Base-by-base conservation (phyloP, 257 asterid species). In the Asclepias syriaca region DNA sequence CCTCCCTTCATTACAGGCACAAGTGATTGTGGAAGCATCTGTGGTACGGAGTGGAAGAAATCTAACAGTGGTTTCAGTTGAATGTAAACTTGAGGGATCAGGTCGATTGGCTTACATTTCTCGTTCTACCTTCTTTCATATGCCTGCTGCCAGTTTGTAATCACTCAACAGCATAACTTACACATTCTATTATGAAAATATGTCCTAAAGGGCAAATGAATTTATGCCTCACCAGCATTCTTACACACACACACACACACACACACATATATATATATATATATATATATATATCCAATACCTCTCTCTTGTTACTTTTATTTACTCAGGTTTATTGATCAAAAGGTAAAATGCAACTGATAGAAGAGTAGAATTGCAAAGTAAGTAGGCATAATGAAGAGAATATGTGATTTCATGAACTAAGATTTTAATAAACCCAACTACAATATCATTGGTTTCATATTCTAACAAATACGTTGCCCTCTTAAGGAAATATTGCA, bases 31-130 rank as follows among this genome's bases (percentile, higher is more conserved):
- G 51, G 90, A 93, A 77, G 94, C 88, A 21, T 76, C 89, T 11
- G 86, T 88, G 55, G 66, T 88, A 43, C 82, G 96, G 83, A 91
- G 91, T 50, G 98, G 98, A 81, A 87, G 97, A 81, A 94, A 84
- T 80, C 59, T 94, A 61, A 84, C 97, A 4, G 82, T 86, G 53
- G 88, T 89, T 79, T 79, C 89, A 49, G 81, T 89, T 37, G 83
- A 86, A 69, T 94, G 89, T 78, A 86, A 85, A 67, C 79, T 73
- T 15, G 85, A 85, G 81, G 91, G 84, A 60, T 81, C 94, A 3
- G 85, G 82, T 45, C 77, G 81, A 58, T 46, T 91, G 84, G 84
- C 81, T 11, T 89, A 82, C 85, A 76, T 80, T 81, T 76, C 90
- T 60, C 96, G 87, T 0, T 88, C 94, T 51, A 93, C 94, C 9